phyloP scores from a whole-genome alignment of 2,329 filamentous ascomycete genomes.

The Verticillium albo-atrum region DNA sequence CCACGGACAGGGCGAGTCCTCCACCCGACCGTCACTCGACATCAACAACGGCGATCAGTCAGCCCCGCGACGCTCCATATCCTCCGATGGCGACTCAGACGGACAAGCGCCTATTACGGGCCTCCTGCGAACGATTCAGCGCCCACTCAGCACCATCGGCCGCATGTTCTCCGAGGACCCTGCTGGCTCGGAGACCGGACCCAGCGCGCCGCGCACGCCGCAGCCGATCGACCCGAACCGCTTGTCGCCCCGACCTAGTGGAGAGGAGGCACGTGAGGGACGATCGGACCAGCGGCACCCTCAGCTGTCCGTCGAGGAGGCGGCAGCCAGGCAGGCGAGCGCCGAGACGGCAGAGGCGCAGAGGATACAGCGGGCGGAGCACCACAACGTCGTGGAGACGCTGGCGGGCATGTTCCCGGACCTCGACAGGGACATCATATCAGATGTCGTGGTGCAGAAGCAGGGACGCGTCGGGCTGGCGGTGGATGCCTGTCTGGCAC shows the following conservation, averaged over 20 bases:
- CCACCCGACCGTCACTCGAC: conserved; percentile 19
- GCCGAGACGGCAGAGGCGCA: conserved; percentile 86
- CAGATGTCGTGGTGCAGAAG: conserved; percentile 94
- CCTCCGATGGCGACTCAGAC: conserved; percentile 54
- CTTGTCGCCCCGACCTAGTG: conserved; percentile 24
- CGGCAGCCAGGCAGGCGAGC: conserved; percentile 84
- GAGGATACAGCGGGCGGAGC: conserved; percentile 76
- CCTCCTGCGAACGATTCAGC: conserved; percentile 84
- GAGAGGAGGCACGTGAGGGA: conserved; percentile 14
- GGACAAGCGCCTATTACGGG: conserved; percentile 81
- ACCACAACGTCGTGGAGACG: conserved; percentile 88
- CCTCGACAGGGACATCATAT: conserved; percentile 88
- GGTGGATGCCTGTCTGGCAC: conserved; percentile 79
- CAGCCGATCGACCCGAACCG: conserved; percentile 26
- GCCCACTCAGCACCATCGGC: conserved; percentile 84
- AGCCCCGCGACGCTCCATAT: conserved; percentile 47
- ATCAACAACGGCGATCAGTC: conserved; percentile 22
- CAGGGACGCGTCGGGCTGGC: conserved; percentile 84
- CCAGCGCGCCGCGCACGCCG: conserved; percentile 34
- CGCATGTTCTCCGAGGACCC: conserved; percentile 80
- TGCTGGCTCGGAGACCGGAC: conserved; percentile 24
- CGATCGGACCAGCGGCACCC: conserved; percentile 19
- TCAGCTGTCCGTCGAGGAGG: conserved; percentile 70
- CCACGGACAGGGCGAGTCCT: conserved; percentile 41
- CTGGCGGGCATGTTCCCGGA: conserved; percentile 95